phyloP scores from a whole-genome alignment of 2,329 filamentous ascomycete species.

The Colletotrichum melonis region DNA sequence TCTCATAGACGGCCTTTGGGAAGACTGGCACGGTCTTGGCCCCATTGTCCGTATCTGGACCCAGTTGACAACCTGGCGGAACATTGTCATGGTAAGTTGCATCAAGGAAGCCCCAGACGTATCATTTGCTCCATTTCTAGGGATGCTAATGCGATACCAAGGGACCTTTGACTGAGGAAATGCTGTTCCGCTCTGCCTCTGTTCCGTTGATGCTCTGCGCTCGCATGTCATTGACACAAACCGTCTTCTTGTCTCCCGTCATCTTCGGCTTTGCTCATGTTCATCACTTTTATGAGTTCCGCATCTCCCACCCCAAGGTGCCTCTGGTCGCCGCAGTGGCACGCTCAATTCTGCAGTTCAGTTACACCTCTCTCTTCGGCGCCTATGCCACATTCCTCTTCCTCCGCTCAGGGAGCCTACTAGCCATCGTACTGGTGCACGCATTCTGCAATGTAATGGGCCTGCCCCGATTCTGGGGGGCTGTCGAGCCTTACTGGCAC shows the following conservation, averaged over 20 bases:
- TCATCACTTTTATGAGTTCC: slow-evolving; percentile 96
- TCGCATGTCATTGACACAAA: slow-evolving; percentile 64
- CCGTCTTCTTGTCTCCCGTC: slow-evolving; percentile 85
- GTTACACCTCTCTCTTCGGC: slow-evolving; percentile 92
- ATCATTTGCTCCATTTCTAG: background rate
- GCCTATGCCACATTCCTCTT: slow-evolving; percentile 93
- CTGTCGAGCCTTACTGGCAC: slow-evolving; percentile 68
- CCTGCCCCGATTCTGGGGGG: slow-evolving; percentile 86
- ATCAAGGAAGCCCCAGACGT: slow-evolving; percentile 8
- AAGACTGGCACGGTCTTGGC: slow-evolving; percentile 68
- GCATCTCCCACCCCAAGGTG: slow-evolving; percentile 80
- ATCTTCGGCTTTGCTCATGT: slow-evolving; percentile 94
- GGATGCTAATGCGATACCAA: slow-evolving; percentile 43
- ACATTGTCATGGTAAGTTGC: slow-evolving; percentile 82
- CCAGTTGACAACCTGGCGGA: slow-evolving; percentile 87
- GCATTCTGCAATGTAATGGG: slow-evolving; percentile 95
- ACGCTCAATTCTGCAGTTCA: slow-evolving; percentile 84
- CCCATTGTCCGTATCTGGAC: slow-evolving; percentile 70
- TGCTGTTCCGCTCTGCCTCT: slow-evolving; percentile 90
- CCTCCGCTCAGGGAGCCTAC: slow-evolving; percentile 84
- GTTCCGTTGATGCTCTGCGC: slow-evolving; percentile 85
- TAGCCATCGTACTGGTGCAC: slow-evolving; percentile 81
- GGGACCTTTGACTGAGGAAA: slow-evolving; percentile 92
- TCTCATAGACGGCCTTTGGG: slow-evolving; percentile 78
- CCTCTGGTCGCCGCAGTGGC: slow-evolving; percentile 72